Evolutionary conservation across 768 basidiomycete genomes (phyloP), one percentile per base, ranked within the genome.

Genomic region (Baorangia bicolor): DNA sequence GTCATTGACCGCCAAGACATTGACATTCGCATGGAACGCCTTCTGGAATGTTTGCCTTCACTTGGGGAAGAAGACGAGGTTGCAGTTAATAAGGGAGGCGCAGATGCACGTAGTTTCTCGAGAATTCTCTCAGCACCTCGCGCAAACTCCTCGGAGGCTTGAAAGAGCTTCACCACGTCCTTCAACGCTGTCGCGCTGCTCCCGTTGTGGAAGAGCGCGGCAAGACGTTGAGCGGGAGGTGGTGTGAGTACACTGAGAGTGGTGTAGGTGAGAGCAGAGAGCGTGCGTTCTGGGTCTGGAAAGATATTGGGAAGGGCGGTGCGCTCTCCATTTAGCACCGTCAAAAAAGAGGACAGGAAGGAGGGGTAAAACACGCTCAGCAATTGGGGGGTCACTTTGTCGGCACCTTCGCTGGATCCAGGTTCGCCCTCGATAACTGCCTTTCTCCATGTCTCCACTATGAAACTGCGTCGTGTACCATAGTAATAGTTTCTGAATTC

Each of bases 401-500:
- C 86, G 1, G 70, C 18, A 34, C 28, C 43, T 12, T 56, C 58
- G 49, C 53, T 46, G 13, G 55, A 45, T 27, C 21, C 35, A 12
- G 44, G 37, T 49, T 69, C 68, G 51, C 60, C 69, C 23, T 65
- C 64, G 33, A 94, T 73, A 1, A 68, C 66, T 2, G 81, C 81
- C 27, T 75, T 74, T 61, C 84, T 80, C 96, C 96, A 98, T 55
- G 79, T 64, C 16, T 82, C 74, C 39, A 92, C 77, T 14, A 96
- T 70, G 16, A 76, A 62, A 14, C 81, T 77, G 53, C 93, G 78
- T 28, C 92, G 79, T 11, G 92, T 88, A 13, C 91, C 91, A 72
- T 93, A 92, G 75, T 98, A 99, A 69, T 97, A 98, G 65, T 89
- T 90, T 56, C 91, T 81, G 70, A 96, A 99, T 69, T 98, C 97